phyloP scores from a whole-genome alignment of 2,329 filamentous ascomycete species.

The Clarireedia sp. region DNA sequence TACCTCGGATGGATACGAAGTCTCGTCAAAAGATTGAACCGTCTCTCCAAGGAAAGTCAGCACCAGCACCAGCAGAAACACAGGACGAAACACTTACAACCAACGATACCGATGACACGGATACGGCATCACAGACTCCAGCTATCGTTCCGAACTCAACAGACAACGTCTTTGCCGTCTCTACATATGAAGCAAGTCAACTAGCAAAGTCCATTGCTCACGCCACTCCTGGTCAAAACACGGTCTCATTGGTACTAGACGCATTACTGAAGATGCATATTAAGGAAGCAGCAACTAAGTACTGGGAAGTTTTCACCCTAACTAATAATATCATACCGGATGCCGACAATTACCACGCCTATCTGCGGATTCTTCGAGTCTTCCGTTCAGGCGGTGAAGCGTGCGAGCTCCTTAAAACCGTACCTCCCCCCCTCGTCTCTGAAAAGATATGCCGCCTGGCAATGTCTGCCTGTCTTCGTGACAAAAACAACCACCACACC shows the following conservation, averaged over 20 bases:
- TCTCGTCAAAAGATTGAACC: slow-evolving; percentile 1
- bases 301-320: slow-evolving; percentile 68
- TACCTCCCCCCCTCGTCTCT: slow-evolving; percentile 39
- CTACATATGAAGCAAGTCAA: background rate
- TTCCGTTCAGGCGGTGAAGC: slow-evolving; percentile 58
- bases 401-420: slow-evolving; percentile 48
- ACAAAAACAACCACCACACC: slow-evolving; percentile 66
- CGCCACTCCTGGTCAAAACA: slow-evolving; percentile 44
- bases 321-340: slow-evolving; percentile 62
- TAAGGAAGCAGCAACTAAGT: slow-evolving; percentile 56
- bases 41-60: slow-evolving; percentile 1
- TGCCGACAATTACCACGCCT: slow-evolving; percentile 57
- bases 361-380: slow-evolving; percentile 58
- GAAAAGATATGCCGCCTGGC: slow-evolving; percentile 60
- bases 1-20: slow-evolving; percentile 11
- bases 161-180: background rate
- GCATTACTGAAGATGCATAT: slow-evolving; percentile 53
- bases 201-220: slow-evolving; percentile 25
- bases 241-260: slow-evolving; percentile 61
- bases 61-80: background rate
- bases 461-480: slow-evolving; percentile 64
- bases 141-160: background rate
- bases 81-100: background rate
- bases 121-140: background rate
- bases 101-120: background rate